Evolutionary conservation across 2,329 filamentous ascomycete genomes (phyloP), one percentile per base, ranked within the genome.

Genomic region (Aspergillus sp.): DNA sequence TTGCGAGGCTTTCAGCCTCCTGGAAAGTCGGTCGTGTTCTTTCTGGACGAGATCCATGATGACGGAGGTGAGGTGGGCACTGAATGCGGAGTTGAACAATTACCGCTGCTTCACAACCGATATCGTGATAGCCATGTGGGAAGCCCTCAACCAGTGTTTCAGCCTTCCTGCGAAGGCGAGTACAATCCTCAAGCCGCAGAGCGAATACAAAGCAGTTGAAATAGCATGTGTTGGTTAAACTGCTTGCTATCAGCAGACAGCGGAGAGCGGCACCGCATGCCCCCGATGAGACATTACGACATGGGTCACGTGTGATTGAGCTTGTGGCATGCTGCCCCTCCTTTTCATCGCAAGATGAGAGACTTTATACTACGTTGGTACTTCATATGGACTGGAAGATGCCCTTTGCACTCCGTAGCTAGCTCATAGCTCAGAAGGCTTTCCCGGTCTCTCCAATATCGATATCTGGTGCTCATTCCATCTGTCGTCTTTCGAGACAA

Each of bases 11-110:
- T 83, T 85, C 29, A 83, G 80, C 50, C 79, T 82, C 61, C 78
- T 82, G 57, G 80, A 79, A 47, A 94, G 80, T 57, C 82, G 81
- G 53, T 82, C 78, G 53, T 93, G 79, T 62, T 94, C 88, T 56
- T 82, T 82, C 64, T 86, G 78, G 52, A 95, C 72, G 45, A 73
- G 67, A 54, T 84, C 80, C 81, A 84, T 84, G 40, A 50, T 55
- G 55, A 46, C 37, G 40, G 27, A 37, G 35, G 37, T 28, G 29
- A 39, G 38, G 40, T 39, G 49, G n/a, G 34, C 47, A 42, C 40
- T 49, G 44, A 52, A 54, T 51, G 59, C 57, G 60, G 53, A 58
- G 58, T 43, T 48, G 48, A 45, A 54, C 43, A 54, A 49, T 62
- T 60, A 60, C 60, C 57, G 55, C 54, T 45, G 46, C 37, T 50